Base-by-base conservation (phyloP, 148 eudicot genomes). In the Nepenthes gracilis region DNA sequence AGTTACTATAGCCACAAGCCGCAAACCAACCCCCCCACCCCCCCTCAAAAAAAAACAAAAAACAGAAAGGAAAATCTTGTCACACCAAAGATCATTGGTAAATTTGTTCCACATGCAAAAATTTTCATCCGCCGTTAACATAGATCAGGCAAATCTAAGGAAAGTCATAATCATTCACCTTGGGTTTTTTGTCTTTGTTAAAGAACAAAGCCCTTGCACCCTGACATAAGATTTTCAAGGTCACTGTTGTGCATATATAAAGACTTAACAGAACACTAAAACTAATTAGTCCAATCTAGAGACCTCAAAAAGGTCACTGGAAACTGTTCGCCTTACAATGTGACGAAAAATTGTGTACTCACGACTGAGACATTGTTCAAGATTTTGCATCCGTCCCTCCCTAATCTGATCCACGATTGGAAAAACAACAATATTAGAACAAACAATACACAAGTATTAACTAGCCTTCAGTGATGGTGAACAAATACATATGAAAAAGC, bases 171-270 rank as follows among this genome's bases (percentile, higher is more conserved):
- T 6, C 12, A 13, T 34, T 7, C 43, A 77, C 80, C 77, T 73
- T 65, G 9, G 80, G 80, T 7, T 69, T 72, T 38, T 65, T 72
- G 56, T 72, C 77, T 53, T 77, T 77, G 53, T 73, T 71, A 14
- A 73, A 9, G 36, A 72, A 56, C 64, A 69, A 38, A 43, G 80
- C 77, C 59, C 77, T 77, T 43, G 68, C 9, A 63, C 80, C 80
- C 77, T 77, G 70, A 23, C 13, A 4, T 6, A 2, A 32, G 13
- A 52, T 4, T 35, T 37, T 12, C 23, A 23, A 45, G 1, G 13
- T 1, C 9, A 23, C 1, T 8, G 7, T 10, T 5, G 50, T 1
- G 38, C 7, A 47, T 40, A 35, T n/a, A 38, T 7, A 23, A 14
- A 54, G n/a, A 55, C 37, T 32, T 1, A n/a, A 4, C 6, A 6